Evolutionary conservation across 192 early-diverging fungal genomes (phyloP).

Genomic region (Entrophospora sp.): DNA sequence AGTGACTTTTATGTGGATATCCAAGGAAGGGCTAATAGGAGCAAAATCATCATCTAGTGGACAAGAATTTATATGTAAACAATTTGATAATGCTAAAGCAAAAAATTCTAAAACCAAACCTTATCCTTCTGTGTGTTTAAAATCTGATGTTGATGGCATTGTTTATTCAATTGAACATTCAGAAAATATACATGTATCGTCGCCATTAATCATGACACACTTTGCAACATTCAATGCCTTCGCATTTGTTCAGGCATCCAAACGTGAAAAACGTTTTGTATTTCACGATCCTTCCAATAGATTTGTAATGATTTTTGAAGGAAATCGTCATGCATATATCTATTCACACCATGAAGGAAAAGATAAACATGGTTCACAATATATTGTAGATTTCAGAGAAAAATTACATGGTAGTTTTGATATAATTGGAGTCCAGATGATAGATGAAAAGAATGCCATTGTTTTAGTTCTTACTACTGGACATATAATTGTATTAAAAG

Average conservation of each 20-base stretch:
- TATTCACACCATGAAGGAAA: slow-evolving; percentile 31
- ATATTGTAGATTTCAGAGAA: slow-evolving; percentile 37
- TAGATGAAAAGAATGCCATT: slow-evolving; percentile 23
- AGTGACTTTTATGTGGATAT: slow-evolving; percentile 37
- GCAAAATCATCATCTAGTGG: slow-evolving; percentile 40
- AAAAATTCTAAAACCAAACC: no score
- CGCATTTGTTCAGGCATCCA: slow-evolving; percentile 67
- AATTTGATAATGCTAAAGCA: no score
- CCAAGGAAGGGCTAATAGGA: slow-evolving; percentile 29
- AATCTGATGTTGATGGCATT: slow-evolving; percentile 61
- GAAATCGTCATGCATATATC: slow-evolving; percentile 42
- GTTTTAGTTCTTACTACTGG: slow-evolving; percentile 32
- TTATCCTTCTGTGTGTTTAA: slow-evolving; percentile 53
- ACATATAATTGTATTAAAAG: background rate
- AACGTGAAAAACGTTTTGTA: slow-evolving; percentile 58
- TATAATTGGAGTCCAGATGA: slow-evolving; percentile 42
- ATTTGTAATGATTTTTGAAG: slow-evolving; percentile 42
- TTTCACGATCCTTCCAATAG: slow-evolving; percentile 41
- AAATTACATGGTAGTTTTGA: slow-evolving; percentile 24
- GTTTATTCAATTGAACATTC: slow-evolving; percentile 44
- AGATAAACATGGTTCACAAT: slow-evolving; percentile 29
- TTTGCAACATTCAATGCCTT: slow-evolving; percentile 55
- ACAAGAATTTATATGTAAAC: slow-evolving; percentile 53
- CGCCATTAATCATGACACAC: slow-evolving; percentile 36
- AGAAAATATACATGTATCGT: background rate